phyloP scores from a whole-genome alignment of 805 yeast genomes.

The Wickerhamomyces alni region DNA sequence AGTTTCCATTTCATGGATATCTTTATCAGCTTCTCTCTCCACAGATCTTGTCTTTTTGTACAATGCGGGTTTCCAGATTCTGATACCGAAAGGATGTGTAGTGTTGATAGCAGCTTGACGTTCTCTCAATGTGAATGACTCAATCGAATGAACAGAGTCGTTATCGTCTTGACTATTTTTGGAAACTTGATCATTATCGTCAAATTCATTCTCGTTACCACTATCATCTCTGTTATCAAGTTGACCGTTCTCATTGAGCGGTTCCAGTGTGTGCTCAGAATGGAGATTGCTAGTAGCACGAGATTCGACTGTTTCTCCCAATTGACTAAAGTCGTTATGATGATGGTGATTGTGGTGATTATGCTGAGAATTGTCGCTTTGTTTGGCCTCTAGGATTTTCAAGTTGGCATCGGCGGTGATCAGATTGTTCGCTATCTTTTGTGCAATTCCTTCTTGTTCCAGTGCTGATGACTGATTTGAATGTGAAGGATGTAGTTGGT shows the following conservation, averaged over 20 bases:
- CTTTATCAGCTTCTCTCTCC: conserved; percentile 84
- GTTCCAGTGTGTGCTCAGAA: conserved; percentile 7
- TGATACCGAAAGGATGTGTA: conserved; percentile 97
- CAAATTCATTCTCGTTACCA: not conserved
- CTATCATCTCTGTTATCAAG: conserved; percentile 1
- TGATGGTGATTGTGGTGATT: conserved; percentile 10
- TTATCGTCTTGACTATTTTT: conserved; percentile 24
- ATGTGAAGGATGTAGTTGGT: too few species aligned
- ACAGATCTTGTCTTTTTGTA: conserved; percentile 92
- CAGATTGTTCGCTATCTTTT: conserved; percentile 15
- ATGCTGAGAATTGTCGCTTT: conserved; percentile 13
- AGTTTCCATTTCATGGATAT: conserved; percentile 72
- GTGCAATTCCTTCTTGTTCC: conserved; percentile 7
- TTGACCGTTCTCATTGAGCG: not conserved
- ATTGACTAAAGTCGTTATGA: conserved; percentile 5
- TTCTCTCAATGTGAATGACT: conserved; percentile 82
- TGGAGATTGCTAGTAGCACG: conserved; percentile 3
- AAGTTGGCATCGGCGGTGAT: conserved; percentile 21
- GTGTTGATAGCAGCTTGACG: conserved; percentile 95
- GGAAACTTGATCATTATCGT: conserved; percentile 10
- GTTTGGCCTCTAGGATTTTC: conserved; percentile 19
- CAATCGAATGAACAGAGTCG: conserved; percentile 49
- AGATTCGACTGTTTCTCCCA: conserved; percentile 3
- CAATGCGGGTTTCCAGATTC: conserved; percentile 97
- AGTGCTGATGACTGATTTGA: conserved; percentile 1